Base-by-base conservation (phyloP, 2,329 filamentous ascomycete species). In the Sporothrix curviconia region DNA sequence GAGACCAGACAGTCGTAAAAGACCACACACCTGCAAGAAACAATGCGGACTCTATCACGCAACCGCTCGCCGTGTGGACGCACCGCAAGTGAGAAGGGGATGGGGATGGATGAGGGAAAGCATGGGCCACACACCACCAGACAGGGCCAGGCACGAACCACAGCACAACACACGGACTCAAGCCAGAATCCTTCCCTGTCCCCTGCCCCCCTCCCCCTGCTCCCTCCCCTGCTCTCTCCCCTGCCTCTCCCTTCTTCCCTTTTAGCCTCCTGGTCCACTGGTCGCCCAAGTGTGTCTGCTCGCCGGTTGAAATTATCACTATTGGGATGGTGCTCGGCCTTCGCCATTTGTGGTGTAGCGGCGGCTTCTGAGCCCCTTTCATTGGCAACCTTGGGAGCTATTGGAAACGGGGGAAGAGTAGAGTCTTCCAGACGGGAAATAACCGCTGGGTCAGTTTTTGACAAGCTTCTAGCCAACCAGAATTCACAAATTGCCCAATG, bases 321-420 rank as follows among this genome's bases (percentile, higher is more conserved):
- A 49, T 40, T 25, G 14, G 25, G 11, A 22, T 55, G 55, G 50
- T n/a, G 19, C 32, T 43, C 50, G 50, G 28, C 43, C 36, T 50
- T 58, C 50, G 12, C 56, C 50, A 39, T 50, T 36, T 58, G 43
- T 32, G 50, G 56, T 51, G 42, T 53, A 58, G 56, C 42, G 52
- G 40, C 40, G 19, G 42, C 56, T 54, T 55, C 43, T 54, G 22
- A 51, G 32, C 44, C 56, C 43, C 42, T 24, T 47, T 36, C 39
- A 44, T 28, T 46, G 40, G n/a, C n/a, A n/a, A n/a, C n/a, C n/a
- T n/a, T n/a, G n/a, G n/a, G 28, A 11, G 28, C 6, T 5, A 6
- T 11, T 32, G 28, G 42, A 47, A 22, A 37, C 14, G 9, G 50
- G 34, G 34, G 25, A 28, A 19, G 52, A 39, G 25, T 19, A 44